Base-by-base conservation (phyloP, 1,284 basidiomycete genomes). In the Pisolithus thermaeus region DNA sequence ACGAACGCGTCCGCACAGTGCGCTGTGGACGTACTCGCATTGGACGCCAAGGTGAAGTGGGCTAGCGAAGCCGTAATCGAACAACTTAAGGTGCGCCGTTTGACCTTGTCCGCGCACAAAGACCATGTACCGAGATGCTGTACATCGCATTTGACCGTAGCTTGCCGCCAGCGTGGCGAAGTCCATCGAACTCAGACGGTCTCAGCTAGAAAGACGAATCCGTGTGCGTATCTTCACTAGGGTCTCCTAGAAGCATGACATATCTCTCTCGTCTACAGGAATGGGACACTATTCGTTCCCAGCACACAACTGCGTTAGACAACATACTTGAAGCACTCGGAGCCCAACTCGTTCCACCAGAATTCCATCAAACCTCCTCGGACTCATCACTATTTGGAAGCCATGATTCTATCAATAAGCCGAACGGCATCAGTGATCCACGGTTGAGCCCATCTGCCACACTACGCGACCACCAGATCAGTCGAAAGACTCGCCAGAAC, bases 11-110 rank as follows among this genome's bases (percentile, higher is more conserved):
- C 88, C 3, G 78, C 84, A 0, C 78, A 80, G 56, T 71, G 72
- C 38, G 77, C 80, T 0, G 71, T 88, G 14, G 85, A 89, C 60
- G 77, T 90, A 3, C 74, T 90, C 5, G 83, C 83, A 0, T 72
- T 89, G 20, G 86, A 90, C 61, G 86, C 88, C 22, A 87, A 84
- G 65, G 79, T 89, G 7, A 75, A 76, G 43, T 91, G 87, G 88
- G 74, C 87, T 50, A 78, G 75, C 32, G 78, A 84, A 38, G 84
- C 83, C 3, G 81, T 90, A 16, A 61, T 81, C 11, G 84, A 88
- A 54, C 88, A 91, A 61, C 73, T 90, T 49, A 81, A 83, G 75
- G 88, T 87, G 54, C 47, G 63, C 50, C 7, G 7, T 47, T 41
- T 35, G 12, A 35, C 30, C 46, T 8, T 44, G 49, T 51, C 20